Conservation (phyloP, 257 asterid genomes). For the Plantago elongata region DNA sequence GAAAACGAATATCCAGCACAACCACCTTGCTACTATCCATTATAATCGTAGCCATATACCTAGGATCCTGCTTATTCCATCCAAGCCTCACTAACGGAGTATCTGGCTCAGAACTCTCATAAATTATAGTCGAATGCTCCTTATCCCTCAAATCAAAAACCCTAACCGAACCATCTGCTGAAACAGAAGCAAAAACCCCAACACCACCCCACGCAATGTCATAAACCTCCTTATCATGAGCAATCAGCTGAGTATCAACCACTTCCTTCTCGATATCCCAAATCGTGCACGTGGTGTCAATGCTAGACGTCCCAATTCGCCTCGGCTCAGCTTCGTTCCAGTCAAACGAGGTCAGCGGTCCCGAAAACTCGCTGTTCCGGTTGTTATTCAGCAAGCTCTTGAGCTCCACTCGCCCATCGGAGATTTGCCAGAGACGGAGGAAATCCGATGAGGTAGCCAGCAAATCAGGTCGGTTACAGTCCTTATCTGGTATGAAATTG, state of each 20-base stretch:
- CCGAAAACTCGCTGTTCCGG: conserved; percentile 84
- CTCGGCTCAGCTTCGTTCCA: conserved; percentile 98
- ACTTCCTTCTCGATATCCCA: conserved; percentile 96
- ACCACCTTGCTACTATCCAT: conserved; percentile 94
- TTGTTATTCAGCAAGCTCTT: conserved; percentile 65
- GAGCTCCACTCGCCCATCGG: conserved; percentile 62
- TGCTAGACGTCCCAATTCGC: conserved; percentile 90
- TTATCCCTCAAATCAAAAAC: conserved; percentile 92
- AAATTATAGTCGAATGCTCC: conserved; percentile 93
- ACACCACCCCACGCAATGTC: conserved; percentile 99
- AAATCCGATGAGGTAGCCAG: conserved; percentile 86
- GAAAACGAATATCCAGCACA: conserved; percentile 85
- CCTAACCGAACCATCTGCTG: conserved; percentile 96
- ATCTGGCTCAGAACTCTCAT: conserved; percentile 94
- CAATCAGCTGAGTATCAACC: conserved; percentile 91
- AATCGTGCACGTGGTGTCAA: conserved; percentile 89
- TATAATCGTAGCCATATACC: conserved; percentile 96
- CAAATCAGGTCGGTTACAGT: conserved; percentile 84
- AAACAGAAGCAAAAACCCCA: conserved; percentile 92
- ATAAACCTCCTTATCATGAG: conserved; percentile 97
- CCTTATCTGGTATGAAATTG: conserved; percentile 87
- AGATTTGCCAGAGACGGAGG: conserved; percentile 83
- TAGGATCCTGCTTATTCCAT: conserved; percentile 96
- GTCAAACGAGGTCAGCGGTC: conserved; percentile 88
- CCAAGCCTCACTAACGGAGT: conserved; percentile 91